Evolutionary conservation across 495 filamentous ascomycete species (phyloP), one percentile per base, ranked within the genome.

Genomic region (Xylaria palmicola): DNA sequence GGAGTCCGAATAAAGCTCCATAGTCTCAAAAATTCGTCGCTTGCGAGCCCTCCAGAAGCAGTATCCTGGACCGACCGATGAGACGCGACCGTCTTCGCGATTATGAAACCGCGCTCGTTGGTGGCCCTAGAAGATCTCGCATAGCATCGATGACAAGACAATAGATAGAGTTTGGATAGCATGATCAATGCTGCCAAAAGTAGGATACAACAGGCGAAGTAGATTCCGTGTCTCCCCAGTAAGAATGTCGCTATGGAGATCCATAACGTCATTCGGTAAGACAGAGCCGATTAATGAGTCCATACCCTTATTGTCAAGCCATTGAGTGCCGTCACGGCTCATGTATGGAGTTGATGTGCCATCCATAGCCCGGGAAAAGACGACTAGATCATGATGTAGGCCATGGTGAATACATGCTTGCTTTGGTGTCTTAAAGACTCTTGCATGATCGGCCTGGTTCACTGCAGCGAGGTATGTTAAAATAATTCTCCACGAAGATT

Each of bases 151-250:
- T n/a, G 59, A 56, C 15, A 56, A 27, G 20, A 62, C 49, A 27
- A 54, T 62, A 2, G 59, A 56, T 10, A 40, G 56, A 8, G 27
- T 59, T 6, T 51, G 20, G 10, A 59, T 59, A 3, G 56, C 49
- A 6, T 39, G 22, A 10, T 1, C 6, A 40, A 62, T 56, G 27
- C 22, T 56, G 19, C 32, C 36, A 15, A 41, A 27, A 6, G 39
- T 24, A 30, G 56, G 37, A 43, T 64, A 60, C 22, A 60, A 34
- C 12, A 64, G 62, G 47, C 62, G 54, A 24, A 64, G 41, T 10
- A 64, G 34, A 40, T 64, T 64, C 6, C 56, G 62, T 0, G 62
- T 64, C 37, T 64, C 62, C 13, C 62, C 56, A 4, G 62, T 60
- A 2, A 60, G 26, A 1, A 64, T 56, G 19, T 64, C 62, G 7